Evolutionary conservation across 2,329 filamentous ascomycete genomes (phyloP).

Genomic region (Sporothrix phasma): DNA sequence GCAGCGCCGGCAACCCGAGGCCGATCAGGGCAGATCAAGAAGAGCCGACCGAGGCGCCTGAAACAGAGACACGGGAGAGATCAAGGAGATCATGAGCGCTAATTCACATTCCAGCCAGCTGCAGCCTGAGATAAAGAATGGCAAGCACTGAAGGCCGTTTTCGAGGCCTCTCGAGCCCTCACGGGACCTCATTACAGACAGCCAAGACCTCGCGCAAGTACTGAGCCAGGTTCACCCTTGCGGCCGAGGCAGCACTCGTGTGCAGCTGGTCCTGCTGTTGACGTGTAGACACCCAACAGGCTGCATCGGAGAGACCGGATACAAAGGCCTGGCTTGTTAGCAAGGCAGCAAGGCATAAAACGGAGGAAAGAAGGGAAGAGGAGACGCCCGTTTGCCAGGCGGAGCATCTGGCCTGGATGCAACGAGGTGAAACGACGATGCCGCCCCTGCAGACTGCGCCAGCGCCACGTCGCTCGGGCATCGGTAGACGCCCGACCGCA

Average conservation of each 20-base stretch:
- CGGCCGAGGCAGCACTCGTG: constrained; percentile 35
- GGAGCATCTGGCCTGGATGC: constrained; percentile 25
- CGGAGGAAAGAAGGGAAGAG: not conserved
- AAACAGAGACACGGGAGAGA: not conserved
- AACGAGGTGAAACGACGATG: constrained; percentile 30
- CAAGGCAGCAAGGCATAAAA: not conserved
- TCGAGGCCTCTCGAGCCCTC: no score
- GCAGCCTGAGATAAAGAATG: not conserved
- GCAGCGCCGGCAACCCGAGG: not conserved
- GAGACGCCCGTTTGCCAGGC: constrained; percentile 31
- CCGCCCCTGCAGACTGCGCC: constrained; percentile 29
- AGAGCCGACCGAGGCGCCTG: not conserved
- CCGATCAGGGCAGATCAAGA: not conserved
- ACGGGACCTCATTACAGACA: no score
- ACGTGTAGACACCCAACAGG: constrained; percentile 45
- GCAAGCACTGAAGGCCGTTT: no score
- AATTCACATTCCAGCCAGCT: not conserved
- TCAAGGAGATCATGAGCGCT: constrained; percentile 2
- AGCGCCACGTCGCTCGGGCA: constrained; percentile 35
- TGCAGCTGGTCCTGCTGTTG: constrained; percentile 46
- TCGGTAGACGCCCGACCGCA: constrained; percentile 25
- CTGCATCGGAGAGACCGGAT: constrained; percentile 42
- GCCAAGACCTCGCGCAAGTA: not conserved
- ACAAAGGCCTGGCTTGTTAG: constrained; percentile 34
- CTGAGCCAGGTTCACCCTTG: not conserved